Base-by-base conservation (phyloP, 345 rosid genomes). In the Euphorbia tirucalli region DNA sequence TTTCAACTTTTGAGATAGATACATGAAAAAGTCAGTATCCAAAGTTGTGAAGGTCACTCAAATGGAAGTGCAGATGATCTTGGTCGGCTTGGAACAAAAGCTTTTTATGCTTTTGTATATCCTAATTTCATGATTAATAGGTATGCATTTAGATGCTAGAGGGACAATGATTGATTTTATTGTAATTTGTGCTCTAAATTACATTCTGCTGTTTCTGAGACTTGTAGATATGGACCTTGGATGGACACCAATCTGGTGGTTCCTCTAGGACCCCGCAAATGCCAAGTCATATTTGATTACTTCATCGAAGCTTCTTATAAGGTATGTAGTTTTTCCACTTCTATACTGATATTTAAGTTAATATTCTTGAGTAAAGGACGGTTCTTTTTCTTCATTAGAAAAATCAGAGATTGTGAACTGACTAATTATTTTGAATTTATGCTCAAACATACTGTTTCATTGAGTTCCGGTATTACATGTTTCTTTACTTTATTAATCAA, bases 51-150 rank as follows among this genome's bases (percentile, higher is more conserved):
- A 69, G 80, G 96, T 63, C 81, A 83, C 71, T 81, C 89, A 59
- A 65, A 48, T 22, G 83, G 69, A 59, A 77, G 71, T 41, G 79
- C 52, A 19, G 82, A 79, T 64, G 80, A 86, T 66, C 75, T 74
- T 35, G 81, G 78, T 71, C 83, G 98, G 69, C 89, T 94, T 61
- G 98, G 98, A 71, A 82, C 91, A 15, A 78, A 80, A 77, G 96
- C 96, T 65, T 73, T 90, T 3, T 92, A 92, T 74, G 95, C 95
- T 74, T 92, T 94, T 22, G 43, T 92, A n/a, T 92, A 87, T 76
- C 98, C 98, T 32, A 94, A 94, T 73, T 94, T 94, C 88, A 94
- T 94, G 97, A 87, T 94, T 67, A 88, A 92, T 86, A 82, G 95
- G 97, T 94, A 71, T 27, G 25, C 57, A 19, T 27, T 72, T 65